Conservation (phyloP, 1,139 yeast species). For the Tardiomyces blankii region DNA sequence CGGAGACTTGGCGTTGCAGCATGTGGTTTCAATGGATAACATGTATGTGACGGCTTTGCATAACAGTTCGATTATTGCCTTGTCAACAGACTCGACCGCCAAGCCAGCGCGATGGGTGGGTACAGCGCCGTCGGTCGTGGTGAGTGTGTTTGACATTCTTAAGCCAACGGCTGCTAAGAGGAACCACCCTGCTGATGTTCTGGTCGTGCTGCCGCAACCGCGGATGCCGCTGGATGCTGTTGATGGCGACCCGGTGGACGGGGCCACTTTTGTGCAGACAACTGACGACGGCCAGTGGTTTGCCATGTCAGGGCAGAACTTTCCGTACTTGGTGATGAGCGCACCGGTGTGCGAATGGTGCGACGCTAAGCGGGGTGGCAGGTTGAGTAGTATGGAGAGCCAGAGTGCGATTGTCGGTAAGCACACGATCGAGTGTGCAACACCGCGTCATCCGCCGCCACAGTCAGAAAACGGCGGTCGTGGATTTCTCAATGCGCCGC, state of each 20-base stretch:
- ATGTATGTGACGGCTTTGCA: slow-evolving; percentile 77
- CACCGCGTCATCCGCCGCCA: background rate
- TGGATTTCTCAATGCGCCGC: background rate
- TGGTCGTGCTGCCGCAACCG: slow-evolving; percentile 30
- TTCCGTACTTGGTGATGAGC: slow-evolving; percentile 69
- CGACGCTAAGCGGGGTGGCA: background rate
- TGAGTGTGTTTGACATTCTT: slow-evolving; percentile 64
- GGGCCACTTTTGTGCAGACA: slow-evolving; percentile 51
- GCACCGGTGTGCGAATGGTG: slow-evolving; percentile 46
- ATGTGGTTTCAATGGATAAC: slow-evolving; percentile 40
- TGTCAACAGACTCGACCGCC: slow-evolving; percentile 42
- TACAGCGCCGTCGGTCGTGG: slow-evolving; percentile 50
- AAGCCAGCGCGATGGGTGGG: slow-evolving; percentile 47
- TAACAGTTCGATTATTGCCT: slow-evolving; percentile 36
- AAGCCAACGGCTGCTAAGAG: slow-evolving; percentile 10
- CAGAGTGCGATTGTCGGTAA: background rate
- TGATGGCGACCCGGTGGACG: slow-evolving; percentile 10
- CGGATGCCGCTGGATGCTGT: slow-evolving; percentile 10
- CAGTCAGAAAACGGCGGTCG: background rate
- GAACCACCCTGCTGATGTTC: slow-evolving; percentile 12
- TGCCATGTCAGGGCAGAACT: slow-evolving; percentile 69
- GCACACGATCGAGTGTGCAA: background rate
- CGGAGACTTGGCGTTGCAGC: slow-evolving; percentile 43
- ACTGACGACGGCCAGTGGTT: slow-evolving; percentile 69
- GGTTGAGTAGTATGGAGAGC: background rate